Evolutionary conservation across 345 rosid species (phyloP), one percentile per base, ranked within the genome.

Genomic region (Citrus cavaleriei): DNA sequence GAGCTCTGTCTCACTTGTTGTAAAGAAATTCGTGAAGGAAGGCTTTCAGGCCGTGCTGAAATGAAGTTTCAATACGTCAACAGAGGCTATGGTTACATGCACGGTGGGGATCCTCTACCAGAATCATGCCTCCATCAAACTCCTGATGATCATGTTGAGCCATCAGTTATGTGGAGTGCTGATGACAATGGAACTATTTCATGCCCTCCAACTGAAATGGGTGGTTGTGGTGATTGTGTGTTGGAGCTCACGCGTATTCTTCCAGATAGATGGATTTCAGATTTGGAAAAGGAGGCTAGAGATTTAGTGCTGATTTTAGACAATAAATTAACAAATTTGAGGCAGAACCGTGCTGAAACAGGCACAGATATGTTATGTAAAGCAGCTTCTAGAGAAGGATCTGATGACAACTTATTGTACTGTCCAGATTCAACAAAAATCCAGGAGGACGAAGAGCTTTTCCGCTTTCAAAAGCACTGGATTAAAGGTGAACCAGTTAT

Each of bases 1-100:
- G 99, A 96, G 72, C 88, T 94, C 60, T 94, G 99, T 82, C 88
- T 96, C 67, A 78, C 80, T 69, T 96, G 99, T 76, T 96, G 98
- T 80, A 83, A 81, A 85, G 99, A 96, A 74, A 85, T 94, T 75
- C 97, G 91, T 22, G 77, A 79, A 75, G 88, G 90, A 40, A 84
- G 67, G 27, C 84, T 90, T 58, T 74, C 75, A 4, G 78, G 72
- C 69, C 86, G 83, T 70, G 78, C 83, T 74, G 94, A 89, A 82
- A 70, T 89, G 65, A 79, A 83, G 61, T 72, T 85, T 65, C 81
- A 75, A 1, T 90, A 77, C 82, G 76, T 75, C 62, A 42, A 90
- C 81, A 87, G 81, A 85, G 97, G 99, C 65, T 73, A 24, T n/a
- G 78, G 59, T 24, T 95, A 95, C 73, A 83, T 92, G 81, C 91